Evolutionary conservation across 2,329 filamentous ascomycete species (phyloP), one percentile per base, ranked within the genome.

Genomic region (Ophioceras dolichostomum): DNA sequence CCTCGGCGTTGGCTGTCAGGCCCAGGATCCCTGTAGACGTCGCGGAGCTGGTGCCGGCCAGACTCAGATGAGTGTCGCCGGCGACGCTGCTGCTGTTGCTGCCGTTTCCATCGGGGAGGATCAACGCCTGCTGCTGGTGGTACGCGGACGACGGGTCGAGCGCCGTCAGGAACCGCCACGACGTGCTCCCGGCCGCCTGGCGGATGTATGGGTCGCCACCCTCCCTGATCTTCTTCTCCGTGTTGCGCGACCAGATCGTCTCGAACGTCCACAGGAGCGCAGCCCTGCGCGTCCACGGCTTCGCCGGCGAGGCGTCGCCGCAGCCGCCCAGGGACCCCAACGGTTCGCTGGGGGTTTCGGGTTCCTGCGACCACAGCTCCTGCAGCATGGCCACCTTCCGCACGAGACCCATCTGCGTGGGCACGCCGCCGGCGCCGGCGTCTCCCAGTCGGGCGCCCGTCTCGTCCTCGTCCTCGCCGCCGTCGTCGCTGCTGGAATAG

Each of bases 351-450:
- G n/a, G n/a, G n/a, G n/a, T n/a, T n/a, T n/a, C n/a, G 5, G 65
- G 65, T 4, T 69, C 54, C 10, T 61, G 57, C 4, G 72, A 78
- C 65, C 69, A 77, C 26, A 79, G 64, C 58, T 79, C 76, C 52
- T 80, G 76, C 52, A 76, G 74, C 75, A 79, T 79, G 51, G 72
- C 72, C 32, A 79, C 73, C 52, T 70, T 68, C 45, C 67, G 62
- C 36, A 79, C 65, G 39, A 77, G 61, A 31, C 76, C 70, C 48
- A 70, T 69, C 44, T 68, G 67, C 2, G 67, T 67, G 17, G 54
- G 53, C 13, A 49, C 14, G 29, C 16, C n/a, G 22, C 12, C 12
- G 22, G 22, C 22, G 12, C 12, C 22, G 22, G 22, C 22, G 22
- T 26, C 31, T n/a, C 6, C 16, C n/a, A 19, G 17, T 33, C 21